These are phyloP conservation scores for Bimuria novae-zelandiae DNA, from an alignment of 2,329 filamentous ascomycete genomes.

Conservation along the genomic window DNA sequence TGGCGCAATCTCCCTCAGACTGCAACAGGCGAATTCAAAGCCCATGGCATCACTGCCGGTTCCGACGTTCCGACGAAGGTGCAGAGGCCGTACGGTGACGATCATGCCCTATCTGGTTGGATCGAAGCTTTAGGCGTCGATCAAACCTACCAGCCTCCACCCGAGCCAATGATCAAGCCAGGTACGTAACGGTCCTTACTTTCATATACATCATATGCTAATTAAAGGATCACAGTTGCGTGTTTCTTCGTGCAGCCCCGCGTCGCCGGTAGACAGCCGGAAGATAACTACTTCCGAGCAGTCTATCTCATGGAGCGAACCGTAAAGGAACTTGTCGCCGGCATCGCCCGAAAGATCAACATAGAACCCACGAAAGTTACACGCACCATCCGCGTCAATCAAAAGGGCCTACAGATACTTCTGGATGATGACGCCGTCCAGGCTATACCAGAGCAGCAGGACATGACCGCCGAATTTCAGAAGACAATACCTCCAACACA, in stretches of 20 bases:
- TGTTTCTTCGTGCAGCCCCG: slow-evolving; percentile 81
- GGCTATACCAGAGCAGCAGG: slow-evolving; percentile 85
- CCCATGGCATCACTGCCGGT: slow-evolving; percentile 49
- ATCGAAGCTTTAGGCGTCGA: slow-evolving; percentile 95
- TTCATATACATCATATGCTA: slow-evolving; percentile 32
- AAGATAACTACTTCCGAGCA: slow-evolving; percentile 76
- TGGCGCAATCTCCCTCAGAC: slow-evolving; percentile 65
- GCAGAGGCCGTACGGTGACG: slow-evolving; percentile 61
- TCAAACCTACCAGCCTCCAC: slow-evolving; percentile 76
- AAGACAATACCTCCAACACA: slow-evolving; percentile 60
- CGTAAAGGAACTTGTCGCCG: slow-evolving; percentile 71
- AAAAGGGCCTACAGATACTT: slow-evolving; percentile 78
- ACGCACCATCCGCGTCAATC: slow-evolving; percentile 72
- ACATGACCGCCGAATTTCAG: slow-evolving; percentile 75
- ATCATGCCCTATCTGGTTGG: slow-evolving; percentile 74
- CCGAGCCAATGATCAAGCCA: slow-evolving; percentile 71
- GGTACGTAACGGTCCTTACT: slow-evolving; percentile 49
- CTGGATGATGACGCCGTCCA: slow-evolving; percentile 89
- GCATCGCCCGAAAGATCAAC: slow-evolving; percentile 78
- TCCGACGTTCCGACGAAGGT: slow-evolving; percentile 61
- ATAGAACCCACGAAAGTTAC: slow-evolving; percentile 74
- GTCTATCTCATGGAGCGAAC: slow-evolving; percentile 83
- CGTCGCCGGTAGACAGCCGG: slow-evolving; percentile 53
- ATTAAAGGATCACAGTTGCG: slow-evolving; percentile 62
- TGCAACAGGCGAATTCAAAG: slow-evolving; percentile 55